Percentiles rank a stretch among this genome's conserved stretches.
Conservation (phyloP, 495 filamentous ascomycete species). For the Xylaria flabelliformis region DNA sequence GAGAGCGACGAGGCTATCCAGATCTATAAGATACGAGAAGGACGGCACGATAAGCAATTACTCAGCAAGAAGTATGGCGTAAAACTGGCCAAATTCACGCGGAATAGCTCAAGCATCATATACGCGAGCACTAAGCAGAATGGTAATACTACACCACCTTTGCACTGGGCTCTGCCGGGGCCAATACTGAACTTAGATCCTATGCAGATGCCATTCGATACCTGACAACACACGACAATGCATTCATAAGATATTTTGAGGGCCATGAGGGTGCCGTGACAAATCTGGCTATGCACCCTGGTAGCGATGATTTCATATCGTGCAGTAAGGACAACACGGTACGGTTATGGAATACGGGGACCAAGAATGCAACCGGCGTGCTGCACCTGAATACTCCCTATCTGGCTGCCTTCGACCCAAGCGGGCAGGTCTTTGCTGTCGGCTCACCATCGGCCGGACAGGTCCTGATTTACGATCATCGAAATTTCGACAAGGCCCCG, state of each 20-base stretch:
- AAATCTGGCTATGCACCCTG: constrained; percentile 72
- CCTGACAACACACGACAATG: constrained; percentile 92
- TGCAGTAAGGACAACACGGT: constrained; percentile 88
- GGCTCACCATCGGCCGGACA: constrained; percentile 77
- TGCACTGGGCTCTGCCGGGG: not conserved
- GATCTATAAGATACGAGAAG: constrained; percentile 89
- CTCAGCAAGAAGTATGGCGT: constrained; percentile 94
- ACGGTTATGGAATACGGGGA: constrained; percentile 81
- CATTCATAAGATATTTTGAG: constrained; percentile 91
- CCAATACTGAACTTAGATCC: constrained; percentile 26
- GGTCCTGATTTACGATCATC: constrained; percentile 88
- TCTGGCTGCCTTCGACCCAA: constrained; percentile 86
- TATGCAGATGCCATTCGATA: constrained; percentile 80
- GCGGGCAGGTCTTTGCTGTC: constrained; percentile 88
- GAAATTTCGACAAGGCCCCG: constrained; percentile 89
- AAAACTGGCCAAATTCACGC: constrained; percentile 92
- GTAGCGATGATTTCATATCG: constrained; percentile 88
- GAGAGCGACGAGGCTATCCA: constrained; percentile 94
- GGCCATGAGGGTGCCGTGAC: constrained; percentile 87
- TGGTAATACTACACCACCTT: constrained; percentile 49
- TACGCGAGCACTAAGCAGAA: constrained; percentile 97
- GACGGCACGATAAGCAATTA: constrained; percentile 81
- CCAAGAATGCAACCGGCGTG: constrained; percentile 74
- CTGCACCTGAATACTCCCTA: constrained; percentile 78
- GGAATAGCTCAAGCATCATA: constrained; percentile 83